Evolutionary conservation across 2,329 filamentous ascomycete species (phyloP), one percentile per base, ranked within the genome.

Genomic region (Exophiala dermatitidis): DNA sequence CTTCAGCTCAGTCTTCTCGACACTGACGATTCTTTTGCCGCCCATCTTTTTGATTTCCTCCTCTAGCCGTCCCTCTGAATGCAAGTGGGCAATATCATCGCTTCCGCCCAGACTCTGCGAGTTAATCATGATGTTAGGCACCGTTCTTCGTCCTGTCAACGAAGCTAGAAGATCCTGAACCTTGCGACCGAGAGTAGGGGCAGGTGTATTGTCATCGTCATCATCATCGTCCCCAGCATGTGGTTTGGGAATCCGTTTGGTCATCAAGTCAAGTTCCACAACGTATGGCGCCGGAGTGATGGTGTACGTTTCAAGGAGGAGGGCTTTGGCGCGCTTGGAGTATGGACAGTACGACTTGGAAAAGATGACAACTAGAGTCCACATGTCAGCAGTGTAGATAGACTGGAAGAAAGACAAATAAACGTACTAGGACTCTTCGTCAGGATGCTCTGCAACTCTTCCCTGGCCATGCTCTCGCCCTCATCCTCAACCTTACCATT

Each of bases 311-410:
- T 90, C 82, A 40, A 95, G 81, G 38, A 98, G 80, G 52, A 97
- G 80, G 41, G 77, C 76, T 72, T 98, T 98, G 43, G 93, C 93
- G 62, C 82, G 83, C 67, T 83, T 85, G 48, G 90, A 96, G 72
- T 81, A 85, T 0, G 86, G 89, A 70, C 93, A 98, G 72, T 91
- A 95, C 1, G 86, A 82, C 71, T 98, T 97, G 60, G 90, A 95
- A 74, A 97, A 97, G 64, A 98, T 88, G 68, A 96, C 87, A 56
- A 97, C 89, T 93, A 60, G 19, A 34, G 4, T 63, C 54, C 64
- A 58, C 32, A n/a, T 19, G 12, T 40, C 46, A 38, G 33, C 53
- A 37, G 7, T 19, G 37, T 28, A 28, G n/a, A 19, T 7, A 7
- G 10, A 12, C 7, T 5, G 9, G 49, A 53, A 33, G 4, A 29